phyloP scores from a whole-genome alignment of 1,284 basidiomycete genomes.

The Ceratobasidium sp. region DNA sequence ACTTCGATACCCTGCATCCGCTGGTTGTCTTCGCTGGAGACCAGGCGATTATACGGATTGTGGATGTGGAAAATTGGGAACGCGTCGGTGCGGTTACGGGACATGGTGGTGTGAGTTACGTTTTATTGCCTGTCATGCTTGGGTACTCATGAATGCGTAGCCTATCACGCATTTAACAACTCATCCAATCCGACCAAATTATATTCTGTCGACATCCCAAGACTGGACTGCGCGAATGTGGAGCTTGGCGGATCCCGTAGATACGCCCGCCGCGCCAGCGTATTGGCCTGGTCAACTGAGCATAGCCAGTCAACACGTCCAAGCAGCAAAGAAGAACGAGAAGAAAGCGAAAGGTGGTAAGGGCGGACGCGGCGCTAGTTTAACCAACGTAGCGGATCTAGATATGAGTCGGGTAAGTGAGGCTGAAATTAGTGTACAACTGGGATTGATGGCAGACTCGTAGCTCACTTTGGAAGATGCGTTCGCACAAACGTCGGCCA shows the following conservation, averaged over 20 bases:
- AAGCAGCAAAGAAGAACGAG: neutral
- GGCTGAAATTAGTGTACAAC: neutral
- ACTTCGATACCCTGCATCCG: conserved; percentile 31
- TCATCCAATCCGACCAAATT: conserved; percentile 28
- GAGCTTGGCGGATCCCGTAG: conserved; percentile 32
- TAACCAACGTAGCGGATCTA: neutral
- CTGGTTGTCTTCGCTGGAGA: conserved; percentile 13
- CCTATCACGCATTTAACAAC: conserved; percentile 29
- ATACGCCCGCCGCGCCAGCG: neutral
- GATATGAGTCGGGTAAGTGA: conserved; percentile 5
- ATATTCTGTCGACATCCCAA: conserved; percentile 31
- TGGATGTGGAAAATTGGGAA: conserved; percentile 36
- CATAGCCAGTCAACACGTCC: neutral
- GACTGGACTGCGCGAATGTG: conserved; percentile 35
- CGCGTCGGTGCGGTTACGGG: conserved; percentile 20
- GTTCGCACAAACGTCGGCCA: neutral
- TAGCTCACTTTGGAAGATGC: conserved; percentile 3
- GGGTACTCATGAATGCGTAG: no score
- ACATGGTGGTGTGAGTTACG: conserved; percentile 28
- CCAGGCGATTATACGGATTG: neutral
- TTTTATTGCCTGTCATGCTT: neutral
- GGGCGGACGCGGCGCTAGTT: neutral
- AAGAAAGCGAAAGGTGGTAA: no score
- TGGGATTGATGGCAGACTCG: neutral
- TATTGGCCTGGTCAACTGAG: conserved; percentile 32